Base-by-base conservation (phyloP, 2,329 filamentous ascomycete species). In the Arthrinium phaeospermum region DNA sequence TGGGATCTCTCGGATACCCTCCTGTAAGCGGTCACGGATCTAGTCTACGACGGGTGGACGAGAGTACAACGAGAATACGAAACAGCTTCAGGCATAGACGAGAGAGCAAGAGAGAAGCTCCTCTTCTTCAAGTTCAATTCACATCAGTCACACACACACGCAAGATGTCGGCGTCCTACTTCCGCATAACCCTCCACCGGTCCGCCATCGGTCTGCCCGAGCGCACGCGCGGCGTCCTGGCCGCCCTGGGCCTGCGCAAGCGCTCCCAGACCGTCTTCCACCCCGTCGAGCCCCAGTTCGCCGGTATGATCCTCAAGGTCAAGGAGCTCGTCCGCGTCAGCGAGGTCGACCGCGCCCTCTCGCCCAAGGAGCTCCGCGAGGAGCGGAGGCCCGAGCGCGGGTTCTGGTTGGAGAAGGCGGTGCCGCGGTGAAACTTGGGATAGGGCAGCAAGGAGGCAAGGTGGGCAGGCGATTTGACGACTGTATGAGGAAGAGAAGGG, bases 251-350 rank as follows among this genome's bases (percentile, higher is more conserved):
- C 72, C 90, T 98, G 75, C 93, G 92, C 78, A 94, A 93, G 82
- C 93, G 95, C 79, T 91, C 92, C 88, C 91, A 91, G 79, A 96
- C 93, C 71, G 95, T 98, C 79, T 98, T 97, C 87, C 93, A 97
- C 83, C 93, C 94, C 49, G 94, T 97, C 74, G 89, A 89, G 74
- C 90, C 91, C 57, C 91, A 94, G 76, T 91, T 94, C 74, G 95
- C 95, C 13, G 95, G 95, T 80, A 94, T 97, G 86, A 94, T 98
- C 79, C 92, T 98, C 87, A 92, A 93, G 83, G 94, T 98, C 78
- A 98, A 98, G 86, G 95, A 98, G 85, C 86, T 98, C 75, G 94
- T 98, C 67, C 87, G 90, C 71, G 94, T 98, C 47, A 86, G 91
- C 76, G 95, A 97, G 84, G 94, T 97, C 64, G 90, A 91, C 46